Conservation (phyloP, 1,284 basidiomycete genomes). For the Xerocomus amazonicus region DNA sequence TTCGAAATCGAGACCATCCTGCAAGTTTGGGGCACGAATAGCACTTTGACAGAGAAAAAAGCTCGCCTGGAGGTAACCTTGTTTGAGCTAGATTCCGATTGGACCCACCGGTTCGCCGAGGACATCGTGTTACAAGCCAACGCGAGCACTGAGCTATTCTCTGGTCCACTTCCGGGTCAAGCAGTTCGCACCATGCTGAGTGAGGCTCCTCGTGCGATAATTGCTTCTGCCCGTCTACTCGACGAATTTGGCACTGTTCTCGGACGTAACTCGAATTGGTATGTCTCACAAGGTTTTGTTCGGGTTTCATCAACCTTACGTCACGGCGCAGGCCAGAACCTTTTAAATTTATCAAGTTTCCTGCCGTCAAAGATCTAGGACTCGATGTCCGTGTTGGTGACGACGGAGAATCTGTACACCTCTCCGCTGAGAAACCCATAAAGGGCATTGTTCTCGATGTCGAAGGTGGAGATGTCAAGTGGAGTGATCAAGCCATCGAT, state of each 20-base stretch:
- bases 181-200: constrained; percentile 61
- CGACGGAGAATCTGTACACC: constrained; percentile 59
- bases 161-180: constrained; percentile 67
- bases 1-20: constrained; percentile 65
- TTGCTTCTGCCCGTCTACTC: constrained; percentile 73
- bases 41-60: constrained; percentile 54
- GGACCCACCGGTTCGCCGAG: constrained; percentile 50
- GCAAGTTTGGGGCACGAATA: constrained; percentile 85
- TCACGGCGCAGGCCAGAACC: constrained; percentile 71
- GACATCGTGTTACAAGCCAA: constrained; percentile 63
- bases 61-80: constrained; percentile 63
- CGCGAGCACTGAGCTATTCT: constrained; percentile 79
- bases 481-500: constrained; percentile 87
- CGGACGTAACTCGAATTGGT: constrained; percentile 81
- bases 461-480: constrained; percentile 66
- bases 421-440: constrained; percentile 67
- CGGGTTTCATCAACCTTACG: constrained; percentile 9
- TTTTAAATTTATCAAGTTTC: constrained; percentile 86
- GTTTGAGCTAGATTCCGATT: constrained; percentile 65
- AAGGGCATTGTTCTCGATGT: constrained; percentile 83
- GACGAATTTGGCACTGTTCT: constrained; percentile 57
- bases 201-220: constrained; percentile 62
- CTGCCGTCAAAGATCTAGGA: constrained; percentile 53
- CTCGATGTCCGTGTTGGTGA: constrained; percentile 49
- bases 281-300: constrained; percentile 17